Evolutionary conservation across 1,139 yeast genomes (phyloP), one percentile per base, ranked within the genome.

Genomic region (Candida mesenterica): DNA sequence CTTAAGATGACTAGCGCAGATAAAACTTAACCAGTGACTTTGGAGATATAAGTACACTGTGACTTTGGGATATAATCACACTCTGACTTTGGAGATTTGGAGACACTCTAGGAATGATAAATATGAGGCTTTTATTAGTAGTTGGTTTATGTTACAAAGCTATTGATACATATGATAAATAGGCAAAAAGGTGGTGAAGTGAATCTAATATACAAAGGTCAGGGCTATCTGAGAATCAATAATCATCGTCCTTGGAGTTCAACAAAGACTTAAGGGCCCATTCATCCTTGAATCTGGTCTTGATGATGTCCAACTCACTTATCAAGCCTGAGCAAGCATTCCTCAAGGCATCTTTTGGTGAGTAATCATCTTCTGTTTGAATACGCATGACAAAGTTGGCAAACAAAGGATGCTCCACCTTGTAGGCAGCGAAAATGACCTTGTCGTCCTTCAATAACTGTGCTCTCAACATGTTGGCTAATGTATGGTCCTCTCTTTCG

Each of bases 401-500:
- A 63, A 94, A 92, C 48, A 92, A 72, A 6, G 99, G 99, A 65
- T 92, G 99, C 61, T 90, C 97, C 28, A 92, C 90, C 61, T 92
- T 92, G 71, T 92, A 92, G 30, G 97, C 98, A 28, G 96, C 97
- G 61, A 90, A 92, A 31, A 92, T 60, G 14, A 92, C 99, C 46
- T 84, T 78, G 32, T 82, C 80, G 59, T 92, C 97, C 55, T 82
- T 82, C 44, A 88, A 72, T 35, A 92, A 75, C 58, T 90, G 96
- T 24, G 92, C 81, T 57, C 96, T 77, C 41, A 92, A 73, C 53
- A 92, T 63, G 59, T 92, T 92, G 17, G 96, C 98, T 40, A 92
- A 72, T 2, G 99, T 94, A 58, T 92, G 99, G 61, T 92, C 99
- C 61, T 92, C 99, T 57, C 96, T 82, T 61, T 92, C 97, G 48